phyloP scores from a whole-genome alignment of 2,329 filamentous ascomycete genomes.

The Pestalotiopsis sp. region DNA sequence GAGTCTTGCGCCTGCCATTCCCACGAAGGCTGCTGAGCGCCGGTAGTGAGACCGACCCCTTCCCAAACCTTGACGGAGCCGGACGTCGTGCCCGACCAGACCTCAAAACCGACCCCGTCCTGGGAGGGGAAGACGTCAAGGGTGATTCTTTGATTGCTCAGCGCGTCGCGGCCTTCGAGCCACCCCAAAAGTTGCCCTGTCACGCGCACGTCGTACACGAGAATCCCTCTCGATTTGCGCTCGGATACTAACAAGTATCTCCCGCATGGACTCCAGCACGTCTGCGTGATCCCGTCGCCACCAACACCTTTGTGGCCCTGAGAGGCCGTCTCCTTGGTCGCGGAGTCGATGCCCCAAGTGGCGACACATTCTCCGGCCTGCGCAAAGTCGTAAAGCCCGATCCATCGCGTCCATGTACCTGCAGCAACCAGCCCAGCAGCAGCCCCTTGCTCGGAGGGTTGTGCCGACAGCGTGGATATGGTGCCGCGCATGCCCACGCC shows the following conservation, averaged over 20 bases:
- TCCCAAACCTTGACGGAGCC: constrained; percentile 64
- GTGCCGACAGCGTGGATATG: constrained; percentile 57
- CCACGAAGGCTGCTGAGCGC: constrained; percentile 49
- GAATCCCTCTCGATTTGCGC: constrained; percentile 54
- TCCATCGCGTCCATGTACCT: constrained; percentile 65
- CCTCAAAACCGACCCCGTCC: constrained; percentile 51
- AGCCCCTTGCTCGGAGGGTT: constrained; percentile 37
- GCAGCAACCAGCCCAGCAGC: constrained; percentile 55
- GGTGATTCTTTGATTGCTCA: constrained; percentile 58
- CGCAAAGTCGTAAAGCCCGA: constrained; percentile 65
- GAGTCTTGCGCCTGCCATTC: constrained; percentile 46
- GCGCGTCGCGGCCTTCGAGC: constrained; percentile 51
- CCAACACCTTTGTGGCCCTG: constrained; percentile 39
- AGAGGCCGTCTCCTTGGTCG: constrained; percentile 39
- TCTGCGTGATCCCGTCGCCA: constrained; percentile 66
- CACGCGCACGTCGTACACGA: constrained; percentile 67
- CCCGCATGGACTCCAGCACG: constrained; percentile 65
- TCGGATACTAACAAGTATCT: constrained; percentile 66
- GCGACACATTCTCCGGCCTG: constrained; percentile 57
- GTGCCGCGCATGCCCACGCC: constrained; percentile 68
- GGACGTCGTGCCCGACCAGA: constrained; percentile 62
- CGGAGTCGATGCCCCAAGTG: constrained; percentile 61
- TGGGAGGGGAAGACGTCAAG: constrained; percentile 56
- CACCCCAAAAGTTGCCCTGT: constrained; percentile 59
- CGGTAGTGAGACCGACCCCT: constrained; percentile 50